Percentiles rank a stretch among this genome's conserved stretches.
Evolutionary conservation across 192 early-diverging fungal species (phyloP).

Genomic region (Coemansia reversa): DNA sequence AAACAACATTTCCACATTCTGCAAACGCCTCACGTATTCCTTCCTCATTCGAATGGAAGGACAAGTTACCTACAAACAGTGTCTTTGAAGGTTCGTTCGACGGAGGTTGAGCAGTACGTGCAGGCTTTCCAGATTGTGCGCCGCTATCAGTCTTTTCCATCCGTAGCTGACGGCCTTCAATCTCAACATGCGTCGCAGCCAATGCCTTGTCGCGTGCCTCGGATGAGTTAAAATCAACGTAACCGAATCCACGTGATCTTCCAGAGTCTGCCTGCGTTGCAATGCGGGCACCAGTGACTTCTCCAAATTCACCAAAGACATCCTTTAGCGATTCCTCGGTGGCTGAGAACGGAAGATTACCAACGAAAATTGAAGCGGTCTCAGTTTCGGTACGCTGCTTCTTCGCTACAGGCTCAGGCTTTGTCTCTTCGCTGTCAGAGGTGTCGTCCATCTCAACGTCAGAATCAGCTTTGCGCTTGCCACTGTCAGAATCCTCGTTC

Average conservation of each 20-base stretch:
- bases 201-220: slow-evolving; percentile 70
- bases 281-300: slow-evolving; percentile 72
- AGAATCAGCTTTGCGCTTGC: slow-evolving; percentile 53
- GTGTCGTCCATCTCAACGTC: slow-evolving; percentile 44
- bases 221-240: slow-evolving; percentile 77
- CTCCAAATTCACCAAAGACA: slow-evolving; percentile 73
- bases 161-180: slow-evolving; percentile 81
- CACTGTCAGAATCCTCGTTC: slow-evolving; percentile 43
- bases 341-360: slow-evolving; percentile 84
- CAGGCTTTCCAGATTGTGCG: slow-evolving; percentile 11
- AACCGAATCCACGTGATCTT: slow-evolving; percentile 74
- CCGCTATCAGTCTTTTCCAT: slow-evolving; percentile 65
- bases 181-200: slow-evolving; percentile 64
- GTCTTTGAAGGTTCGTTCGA: slow-evolving; percentile 62
- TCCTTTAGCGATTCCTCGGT: slow-evolving; percentile 70
- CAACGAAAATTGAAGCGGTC: slow-evolving; percentile 70
- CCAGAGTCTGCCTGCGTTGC: slow-evolving; percentile 66
- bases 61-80: slow-evolving; percentile 84
- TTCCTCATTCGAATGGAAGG: slow-evolving; percentile 88
- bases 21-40: slow-evolving; percentile 88
- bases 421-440: slow-evolving; percentile 43
- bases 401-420: slow-evolving; percentile 53
- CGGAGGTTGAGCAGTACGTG: slow-evolving; percentile 47
- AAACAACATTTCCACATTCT: slow-evolving; percentile 87
- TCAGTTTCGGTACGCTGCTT: slow-evolving; percentile 57